These are phyloP conservation scores for Hippophae tibetana DNA, from an alignment of 306 rosid species.

Conservation along the genomic window DNA sequence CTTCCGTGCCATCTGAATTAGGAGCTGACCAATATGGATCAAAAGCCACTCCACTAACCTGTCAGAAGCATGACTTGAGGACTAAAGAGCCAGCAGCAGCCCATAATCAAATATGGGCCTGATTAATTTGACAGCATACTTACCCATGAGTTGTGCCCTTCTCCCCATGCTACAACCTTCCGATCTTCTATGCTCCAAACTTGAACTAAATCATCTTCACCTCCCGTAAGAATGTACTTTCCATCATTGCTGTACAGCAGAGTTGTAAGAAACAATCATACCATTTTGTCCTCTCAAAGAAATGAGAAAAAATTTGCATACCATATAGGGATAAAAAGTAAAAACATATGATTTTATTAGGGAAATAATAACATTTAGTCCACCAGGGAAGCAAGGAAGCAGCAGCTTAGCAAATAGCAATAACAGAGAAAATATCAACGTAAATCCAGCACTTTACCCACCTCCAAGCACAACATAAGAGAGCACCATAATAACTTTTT, in stretches of 20 bases:
- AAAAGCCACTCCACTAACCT: conserved; percentile 98
- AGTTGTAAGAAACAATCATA: conserved; percentile 5
- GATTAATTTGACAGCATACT: conserved; percentile 23
- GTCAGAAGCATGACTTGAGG: conserved; percentile 24
- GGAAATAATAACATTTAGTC: neutral
- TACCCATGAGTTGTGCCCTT: conserved; percentile 98
- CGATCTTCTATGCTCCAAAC: conserved; percentile 99
- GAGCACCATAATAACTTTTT: conserved; percentile 95
- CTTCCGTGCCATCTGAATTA: conserved; percentile 62
- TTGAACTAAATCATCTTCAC: conserved; percentile 97
- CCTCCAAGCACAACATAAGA: conserved; percentile 98
- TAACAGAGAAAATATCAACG: conserved; percentile 13
- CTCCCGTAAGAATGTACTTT: conserved; percentile 89
- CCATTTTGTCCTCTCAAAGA: conserved; percentile 11
- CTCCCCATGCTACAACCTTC: conserved; percentile 98
- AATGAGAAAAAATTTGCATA: neutral
- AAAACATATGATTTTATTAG: neutral
- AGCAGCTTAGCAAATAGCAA: neutral
- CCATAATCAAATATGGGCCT: conserved; percentile 11
- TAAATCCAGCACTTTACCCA: conserved; percentile 23
- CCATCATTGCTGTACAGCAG: conserved; percentile 67
- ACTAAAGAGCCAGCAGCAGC: conserved; percentile 6
- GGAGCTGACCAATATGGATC: conserved; percentile 97
- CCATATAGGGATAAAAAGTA: neutral
- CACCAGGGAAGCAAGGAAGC: neutral